phyloP scores from a whole-genome alignment of 129 eudicot genomes.

The Arctium lappa region DNA sequence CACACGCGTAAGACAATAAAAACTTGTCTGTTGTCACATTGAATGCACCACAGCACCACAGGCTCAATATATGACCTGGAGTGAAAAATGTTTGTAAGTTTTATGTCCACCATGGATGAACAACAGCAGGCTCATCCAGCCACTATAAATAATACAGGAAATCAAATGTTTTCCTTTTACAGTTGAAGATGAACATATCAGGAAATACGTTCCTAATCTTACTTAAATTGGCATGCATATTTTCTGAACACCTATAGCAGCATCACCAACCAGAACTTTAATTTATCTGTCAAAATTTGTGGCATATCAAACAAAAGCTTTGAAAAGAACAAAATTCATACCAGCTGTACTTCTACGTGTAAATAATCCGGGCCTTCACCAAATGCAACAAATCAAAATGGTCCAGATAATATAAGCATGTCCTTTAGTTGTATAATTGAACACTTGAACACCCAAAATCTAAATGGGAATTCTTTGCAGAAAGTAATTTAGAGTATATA shows the following conservation, averaged over 20 bases:
- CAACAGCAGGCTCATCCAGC: background rate
- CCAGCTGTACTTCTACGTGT: background rate
- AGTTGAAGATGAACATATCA: background rate
- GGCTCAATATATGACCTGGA: background rate
- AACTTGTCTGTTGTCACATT: background rate
- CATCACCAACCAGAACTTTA: background rate
- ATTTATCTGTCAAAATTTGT: background rate
- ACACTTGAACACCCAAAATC: background rate
- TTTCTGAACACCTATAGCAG: background rate
- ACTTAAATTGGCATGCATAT: background rate
- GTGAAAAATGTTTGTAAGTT: background rate
- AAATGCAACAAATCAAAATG: background rate
- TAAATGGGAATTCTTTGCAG: background rate
- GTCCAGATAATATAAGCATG: background rate
- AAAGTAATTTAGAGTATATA: background rate
- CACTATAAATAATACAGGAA: background rate
- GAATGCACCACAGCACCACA: background rate
- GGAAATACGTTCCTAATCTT: background rate
- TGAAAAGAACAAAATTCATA: background rate
- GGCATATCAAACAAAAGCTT: background rate
- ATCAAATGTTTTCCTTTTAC: background rate
- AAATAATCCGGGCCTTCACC: background rate
- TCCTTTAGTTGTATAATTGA: background rate
- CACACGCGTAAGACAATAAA: background rate
- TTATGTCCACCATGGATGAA: background rate